Evolutionary conservation across 2,329 filamentous ascomycete species (phyloP).

Genomic region (Teratosphaeria destructans): DNA sequence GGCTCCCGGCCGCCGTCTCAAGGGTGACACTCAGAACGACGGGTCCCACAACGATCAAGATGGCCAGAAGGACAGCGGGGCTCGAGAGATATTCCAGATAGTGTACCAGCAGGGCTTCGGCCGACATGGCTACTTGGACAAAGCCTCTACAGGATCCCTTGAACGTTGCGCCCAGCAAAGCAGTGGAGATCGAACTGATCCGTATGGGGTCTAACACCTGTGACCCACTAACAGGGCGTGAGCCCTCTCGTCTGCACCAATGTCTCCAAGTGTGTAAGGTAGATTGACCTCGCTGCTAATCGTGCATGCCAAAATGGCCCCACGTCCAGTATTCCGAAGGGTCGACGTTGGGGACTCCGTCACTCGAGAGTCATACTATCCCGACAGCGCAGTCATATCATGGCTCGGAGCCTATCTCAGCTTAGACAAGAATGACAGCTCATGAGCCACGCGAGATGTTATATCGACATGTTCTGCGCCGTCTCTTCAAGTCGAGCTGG

Average conservation of each 20-base stretch:
- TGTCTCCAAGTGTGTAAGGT: too few species aligned
- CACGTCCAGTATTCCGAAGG: too few species aligned
- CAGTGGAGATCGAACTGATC: neutral
- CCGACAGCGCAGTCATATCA: too few species aligned
- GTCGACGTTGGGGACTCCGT: too few species aligned
- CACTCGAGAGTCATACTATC: too few species aligned
- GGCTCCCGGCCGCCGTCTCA: slow-evolving; percentile 2
- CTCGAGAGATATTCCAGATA: slow-evolving; percentile 15
- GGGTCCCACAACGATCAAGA: slow-evolving; percentile 11
- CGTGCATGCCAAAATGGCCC: too few species aligned
- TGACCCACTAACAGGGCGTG: too few species aligned
- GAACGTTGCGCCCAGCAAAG: neutral
- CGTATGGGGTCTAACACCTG: neutral
- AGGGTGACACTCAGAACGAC: slow-evolving; percentile 4
- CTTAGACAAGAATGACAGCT: neutral
- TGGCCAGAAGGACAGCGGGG: slow-evolving; percentile 8
- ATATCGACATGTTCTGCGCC: neutral
- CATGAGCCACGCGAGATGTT: neutral
- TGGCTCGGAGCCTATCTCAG: too few species aligned
- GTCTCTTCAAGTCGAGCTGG: neutral
- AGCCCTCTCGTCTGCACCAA: too few species aligned
- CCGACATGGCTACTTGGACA: slow-evolving; percentile 4
- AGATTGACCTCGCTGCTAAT: too few species aligned
- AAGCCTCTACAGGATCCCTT: neutral
- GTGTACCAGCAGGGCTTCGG: slow-evolving; percentile 9